A percentile compares a stretch with the other conserved stretches of the same genome.
Evolutionary conservation across 768 basidiomycete genomes (phyloP).

Genomic region (Mycena albidolilacea): DNA sequence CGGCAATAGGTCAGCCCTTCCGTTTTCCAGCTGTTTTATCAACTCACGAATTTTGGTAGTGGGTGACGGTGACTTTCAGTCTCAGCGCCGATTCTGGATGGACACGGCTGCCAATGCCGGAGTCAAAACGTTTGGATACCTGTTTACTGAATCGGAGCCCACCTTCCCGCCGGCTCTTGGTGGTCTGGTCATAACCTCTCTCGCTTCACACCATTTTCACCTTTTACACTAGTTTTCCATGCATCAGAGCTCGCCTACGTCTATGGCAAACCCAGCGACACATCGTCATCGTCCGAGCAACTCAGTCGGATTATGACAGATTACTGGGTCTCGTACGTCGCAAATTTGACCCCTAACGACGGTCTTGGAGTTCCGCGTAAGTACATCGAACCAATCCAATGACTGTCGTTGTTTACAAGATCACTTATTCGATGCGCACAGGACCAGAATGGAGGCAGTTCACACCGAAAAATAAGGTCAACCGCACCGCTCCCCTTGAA

Average conservation of each 20-base stretch:
- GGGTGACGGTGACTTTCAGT: conserved; percentile 45
- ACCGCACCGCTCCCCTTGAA: not conserved
- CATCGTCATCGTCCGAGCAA: conserved; percentile 43
- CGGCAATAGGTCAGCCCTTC: conserved; percentile 43
- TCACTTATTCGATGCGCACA: not conserved
- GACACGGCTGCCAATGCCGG: conserved; percentile 57
- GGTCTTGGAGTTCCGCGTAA: conserved; percentile 49
- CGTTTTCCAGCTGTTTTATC: too few relatives aligned
- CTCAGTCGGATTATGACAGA: conserved; percentile 56
- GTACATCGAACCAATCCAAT: conserved; percentile 9
- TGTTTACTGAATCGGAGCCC: conserved; percentile 58
- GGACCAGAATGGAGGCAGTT: conserved; percentile 26
- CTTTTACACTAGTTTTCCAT: conserved; percentile 47
- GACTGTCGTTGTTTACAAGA: not conserved
- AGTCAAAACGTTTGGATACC: conserved; percentile 59
- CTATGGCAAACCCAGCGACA: conserved; percentile 48
- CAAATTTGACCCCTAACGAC: conserved; percentile 58
- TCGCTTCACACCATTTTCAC: not conserved
- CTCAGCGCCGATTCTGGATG: conserved; percentile 57
- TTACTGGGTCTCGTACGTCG: conserved; percentile 61
- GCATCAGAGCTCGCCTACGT: conserved; percentile 54
- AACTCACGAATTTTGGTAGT: too few relatives aligned
- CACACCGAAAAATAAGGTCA: conserved; percentile 12
- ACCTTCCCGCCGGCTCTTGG: conserved; percentile 43
- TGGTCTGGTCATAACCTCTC: conserved; percentile 42